Percentiles rank a stretch among this genome's conserved stretches.
phyloP scores from a whole-genome alignment of 305 asterid genomes.

The Plantago rigida region DNA sequence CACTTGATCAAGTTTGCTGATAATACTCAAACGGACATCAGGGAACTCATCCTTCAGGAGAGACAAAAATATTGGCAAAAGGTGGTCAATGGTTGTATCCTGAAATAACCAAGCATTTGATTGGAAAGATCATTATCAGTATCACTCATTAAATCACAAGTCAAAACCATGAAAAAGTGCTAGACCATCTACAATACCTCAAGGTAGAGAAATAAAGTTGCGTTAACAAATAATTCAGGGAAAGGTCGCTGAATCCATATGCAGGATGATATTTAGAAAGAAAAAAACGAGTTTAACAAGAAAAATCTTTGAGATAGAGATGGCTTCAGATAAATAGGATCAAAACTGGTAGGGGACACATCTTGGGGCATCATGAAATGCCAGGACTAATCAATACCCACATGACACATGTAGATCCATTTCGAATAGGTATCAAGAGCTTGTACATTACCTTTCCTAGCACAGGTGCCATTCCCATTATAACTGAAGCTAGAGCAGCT shows the following conservation, averaged over 20 bases:
- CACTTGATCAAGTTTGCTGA: slow-evolving; percentile 85
- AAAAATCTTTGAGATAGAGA: too few relatives aligned
- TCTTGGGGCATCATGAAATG: too few relatives aligned
- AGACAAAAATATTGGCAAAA: slow-evolving; percentile 72
- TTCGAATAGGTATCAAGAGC: not conserved
- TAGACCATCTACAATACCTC: too few relatives aligned
- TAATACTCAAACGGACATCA: slow-evolving; percentile 72
- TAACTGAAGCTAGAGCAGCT: slow-evolving; percentile 85
- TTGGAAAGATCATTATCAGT: not conserved
- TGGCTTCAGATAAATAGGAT: too few relatives aligned
- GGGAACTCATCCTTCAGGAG: slow-evolving; percentile 79
- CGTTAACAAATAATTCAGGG: too few relatives aligned
- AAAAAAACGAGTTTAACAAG: too few relatives aligned
- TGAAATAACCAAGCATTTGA: slow-evolving; percentile 28
- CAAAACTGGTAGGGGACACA: too few relatives aligned
- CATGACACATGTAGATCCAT: not conserved
- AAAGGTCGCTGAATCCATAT: too few relatives aligned
- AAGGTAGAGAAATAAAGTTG: too few relatives aligned
- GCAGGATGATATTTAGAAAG: too few relatives aligned
- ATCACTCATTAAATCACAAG: not conserved
- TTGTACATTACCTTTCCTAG: slow-evolving; percentile 58
- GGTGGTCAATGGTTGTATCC: slow-evolving; percentile 80
- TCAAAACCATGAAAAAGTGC: not conserved
- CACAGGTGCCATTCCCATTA: slow-evolving; percentile 96
- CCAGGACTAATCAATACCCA: not conserved